phyloP scores from a whole-genome alignment of 2,329 filamentous ascomycete species.

The Beauveria medogensis region DNA sequence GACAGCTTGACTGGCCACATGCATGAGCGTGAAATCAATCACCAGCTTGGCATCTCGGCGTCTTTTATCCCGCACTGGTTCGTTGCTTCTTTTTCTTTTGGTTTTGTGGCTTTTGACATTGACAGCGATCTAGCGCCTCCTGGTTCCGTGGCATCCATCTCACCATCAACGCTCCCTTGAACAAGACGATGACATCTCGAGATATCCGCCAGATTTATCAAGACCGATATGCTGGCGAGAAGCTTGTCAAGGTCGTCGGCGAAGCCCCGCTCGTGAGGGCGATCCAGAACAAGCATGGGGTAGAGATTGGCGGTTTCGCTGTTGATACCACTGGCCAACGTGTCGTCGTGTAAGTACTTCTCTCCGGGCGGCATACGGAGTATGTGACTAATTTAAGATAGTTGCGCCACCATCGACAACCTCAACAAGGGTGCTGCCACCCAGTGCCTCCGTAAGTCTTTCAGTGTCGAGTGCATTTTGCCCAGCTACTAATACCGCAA shows the following conservation, averaged over 20 bases:
- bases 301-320: constrained; percentile 94
- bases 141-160: constrained; percentile 97
- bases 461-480: neutral
- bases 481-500: neutral
- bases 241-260: constrained; percentile 84
- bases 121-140: constrained; percentile 40
- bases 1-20: constrained; percentile 66
- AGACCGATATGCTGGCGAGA: constrained; percentile 91
- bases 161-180: constrained; percentile 83
- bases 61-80: constrained; percentile 79
- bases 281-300: constrained; percentile 76
- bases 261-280: constrained; percentile 80
- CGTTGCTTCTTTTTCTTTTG: neutral
- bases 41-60: constrained; percentile 64
- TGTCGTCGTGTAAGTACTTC: constrained; percentile 57
- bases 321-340: constrained; percentile 83
- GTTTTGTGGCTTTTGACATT: neutral
- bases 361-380: neutral
- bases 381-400: constrained; percentile 12
- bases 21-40: constrained; percentile 83
- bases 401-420: constrained; percentile 86
- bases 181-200: constrained; percentile 77
- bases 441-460: constrained; percentile 74
- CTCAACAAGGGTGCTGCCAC: constrained; percentile 87
- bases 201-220: constrained; percentile 94